Evolutionary conservation across 305 asterid genomes (phyloP).

Genomic region (Fraxinus ornus): DNA sequence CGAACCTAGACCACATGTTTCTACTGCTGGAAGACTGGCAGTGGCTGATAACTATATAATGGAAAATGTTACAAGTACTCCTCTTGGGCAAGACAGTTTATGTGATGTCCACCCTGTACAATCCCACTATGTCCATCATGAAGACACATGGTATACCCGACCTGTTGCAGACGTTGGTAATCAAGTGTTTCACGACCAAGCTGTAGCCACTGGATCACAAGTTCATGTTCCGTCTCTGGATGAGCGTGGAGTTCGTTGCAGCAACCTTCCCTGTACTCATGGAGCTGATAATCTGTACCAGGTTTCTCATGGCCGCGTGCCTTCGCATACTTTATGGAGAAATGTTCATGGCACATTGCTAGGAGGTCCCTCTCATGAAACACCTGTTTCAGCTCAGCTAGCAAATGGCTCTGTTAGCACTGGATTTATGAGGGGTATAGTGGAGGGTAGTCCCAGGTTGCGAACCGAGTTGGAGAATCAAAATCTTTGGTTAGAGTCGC

Average conservation of each 20-base stretch:
- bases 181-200: slow-evolving; percentile 64
- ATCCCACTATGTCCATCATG: slow-evolving; percentile 61
- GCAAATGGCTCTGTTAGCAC: slow-evolving; percentile 58
- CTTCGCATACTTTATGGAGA: slow-evolving; percentile 67
- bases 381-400: slow-evolving; percentile 51
- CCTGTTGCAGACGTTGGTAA: slow-evolving; percentile 57
- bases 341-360: slow-evolving; percentile 62
- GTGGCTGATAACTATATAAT: slow-evolving; percentile 43
- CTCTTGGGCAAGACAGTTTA: slow-evolving; percentile 49
- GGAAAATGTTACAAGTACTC: slow-evolving; percentile 53
- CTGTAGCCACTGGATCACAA: slow-evolving; percentile 52
- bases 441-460: slow-evolving; percentile 57
- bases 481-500: slow-evolving; percentile 57
- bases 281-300: slow-evolving; percentile 63
- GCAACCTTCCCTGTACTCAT: slow-evolving; percentile 38
- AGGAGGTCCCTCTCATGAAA: slow-evolving; percentile 54
- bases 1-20: slow-evolving; percentile 41
- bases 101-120: slow-evolving; percentile 56
- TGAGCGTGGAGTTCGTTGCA: background rate
- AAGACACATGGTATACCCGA: slow-evolving; percentile 56
- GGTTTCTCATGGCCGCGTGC: slow-evolving; percentile 60
- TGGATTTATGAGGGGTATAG: slow-evolving; percentile 49
- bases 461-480: slow-evolving; percentile 59
- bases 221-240: slow-evolving; percentile 37
- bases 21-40: slow-evolving; percentile 51